Conservation (phyloP, 805 yeast species). For the Monosporozyma siamensis region DNA sequence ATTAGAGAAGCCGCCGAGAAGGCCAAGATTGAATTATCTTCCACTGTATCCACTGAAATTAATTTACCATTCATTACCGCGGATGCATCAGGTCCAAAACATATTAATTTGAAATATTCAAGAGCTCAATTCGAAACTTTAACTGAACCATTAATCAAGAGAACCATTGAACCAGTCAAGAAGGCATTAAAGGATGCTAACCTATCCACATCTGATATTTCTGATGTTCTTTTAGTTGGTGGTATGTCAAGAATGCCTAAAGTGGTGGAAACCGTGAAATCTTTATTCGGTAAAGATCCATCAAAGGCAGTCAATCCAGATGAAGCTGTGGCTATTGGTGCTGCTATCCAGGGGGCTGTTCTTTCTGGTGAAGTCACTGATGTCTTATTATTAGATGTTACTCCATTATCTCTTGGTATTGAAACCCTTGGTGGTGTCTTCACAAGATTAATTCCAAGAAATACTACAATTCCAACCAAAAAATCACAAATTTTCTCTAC, state of each 20-base stretch:
- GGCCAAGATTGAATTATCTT: conserved; percentile 71
- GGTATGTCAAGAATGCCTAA: conserved; percentile 91
- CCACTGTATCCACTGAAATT: conserved; percentile 56
- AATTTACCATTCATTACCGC: conserved; percentile 76
- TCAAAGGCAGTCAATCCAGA: conserved; percentile 91
- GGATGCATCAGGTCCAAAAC: conserved; percentile 66
- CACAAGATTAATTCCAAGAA: conserved; percentile 78
- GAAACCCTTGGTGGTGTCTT: conserved; percentile 98
- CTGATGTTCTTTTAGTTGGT: conserved; percentile 72
- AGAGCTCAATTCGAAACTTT: conserved; percentile 66
- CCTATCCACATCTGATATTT: conserved; percentile 54
- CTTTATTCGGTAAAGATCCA: conserved; percentile 73
- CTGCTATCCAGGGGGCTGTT: conserved; percentile 96
- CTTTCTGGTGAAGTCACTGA: conserved; percentile 91
- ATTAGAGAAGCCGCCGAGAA: conserved; percentile 78
- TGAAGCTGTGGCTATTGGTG: conserved; percentile 92
- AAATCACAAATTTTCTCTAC: conserved; percentile 94
- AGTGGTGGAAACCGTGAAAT: conserved; percentile 58
- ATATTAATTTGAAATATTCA: conserved; percentile 54
- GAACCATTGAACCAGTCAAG: conserved; percentile 68
- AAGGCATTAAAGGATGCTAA: conserved; percentile 71
- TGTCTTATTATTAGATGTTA: conserved; percentile 79
- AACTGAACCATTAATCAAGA: conserved; percentile 58
- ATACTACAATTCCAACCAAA: conserved; percentile 95
- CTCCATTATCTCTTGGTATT: conserved; percentile 84